A percentile compares a stretch with the other conserved stretches of the same genome.
phyloP scores from a whole-genome alignment of 768 basidiomycete species.

The Suillus subalutaceus region DNA sequence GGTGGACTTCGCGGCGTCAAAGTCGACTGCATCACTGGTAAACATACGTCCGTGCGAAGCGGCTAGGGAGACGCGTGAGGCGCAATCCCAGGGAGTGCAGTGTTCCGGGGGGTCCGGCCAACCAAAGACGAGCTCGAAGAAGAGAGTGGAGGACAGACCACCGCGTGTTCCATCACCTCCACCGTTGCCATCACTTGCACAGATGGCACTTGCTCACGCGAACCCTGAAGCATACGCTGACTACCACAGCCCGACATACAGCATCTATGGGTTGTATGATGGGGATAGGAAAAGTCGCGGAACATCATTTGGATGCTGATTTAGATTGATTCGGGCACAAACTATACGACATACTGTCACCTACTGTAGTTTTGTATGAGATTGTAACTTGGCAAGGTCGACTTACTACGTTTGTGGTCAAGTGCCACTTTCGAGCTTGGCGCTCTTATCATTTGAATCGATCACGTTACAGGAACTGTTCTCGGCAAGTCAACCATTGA shows the following conservation, averaged over 20 bases:
- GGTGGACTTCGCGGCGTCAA: conserved; percentile 52
- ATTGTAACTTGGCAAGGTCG: too few relatives aligned
- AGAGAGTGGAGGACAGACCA: conserved; percentile 56
- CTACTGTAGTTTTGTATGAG: conserved; percentile 16
- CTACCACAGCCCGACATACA: conserved; percentile 82
- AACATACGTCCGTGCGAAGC: conserved; percentile 32
- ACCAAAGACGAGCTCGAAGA: conserved; percentile 32
- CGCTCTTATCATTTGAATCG: not conserved
- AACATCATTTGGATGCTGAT: conserved; percentile 28
- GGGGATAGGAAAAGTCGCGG: conserved; percentile 56
- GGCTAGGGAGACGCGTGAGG: conserved; percentile 15
- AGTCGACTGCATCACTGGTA: conserved; percentile 36
- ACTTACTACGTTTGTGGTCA: not conserved
- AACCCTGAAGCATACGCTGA: conserved; percentile 64
- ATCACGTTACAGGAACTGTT: conserved; percentile 3
- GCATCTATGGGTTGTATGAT: conserved; percentile 77
- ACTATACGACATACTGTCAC: conserved; percentile 1
- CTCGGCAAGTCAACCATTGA: not conserved
- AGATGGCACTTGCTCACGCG: conserved; percentile 72
- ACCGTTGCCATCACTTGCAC: conserved; percentile 69
- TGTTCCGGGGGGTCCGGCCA: conserved; percentile 20
- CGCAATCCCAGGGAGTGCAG: conserved; percentile 34
- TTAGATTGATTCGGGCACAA: not conserved
- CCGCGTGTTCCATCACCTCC: conserved; percentile 83
- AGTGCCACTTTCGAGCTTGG: not conserved